These are phyloP conservation scores for Trichoderma sp. DNA, from an alignment of 2,329 filamentous ascomycete genomes.

Conservation along the genomic window DNA sequence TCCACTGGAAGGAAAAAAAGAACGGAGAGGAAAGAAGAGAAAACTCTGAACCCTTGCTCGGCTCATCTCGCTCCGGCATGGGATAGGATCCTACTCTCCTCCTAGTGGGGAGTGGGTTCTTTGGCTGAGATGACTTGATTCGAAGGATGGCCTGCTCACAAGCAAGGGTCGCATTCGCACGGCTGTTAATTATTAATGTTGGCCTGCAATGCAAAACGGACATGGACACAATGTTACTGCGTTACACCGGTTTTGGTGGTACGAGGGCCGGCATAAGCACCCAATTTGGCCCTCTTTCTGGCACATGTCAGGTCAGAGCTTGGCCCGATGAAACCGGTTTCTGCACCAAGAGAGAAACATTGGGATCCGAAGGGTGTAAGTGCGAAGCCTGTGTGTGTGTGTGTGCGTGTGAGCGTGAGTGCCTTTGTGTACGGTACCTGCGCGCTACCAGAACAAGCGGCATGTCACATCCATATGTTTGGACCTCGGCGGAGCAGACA, in stretches of 20 bases:
- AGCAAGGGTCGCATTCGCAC: neutral
- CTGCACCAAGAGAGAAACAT: neutral
- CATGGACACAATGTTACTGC: neutral
- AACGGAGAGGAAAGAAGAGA: neutral
- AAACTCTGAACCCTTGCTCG: neutral
- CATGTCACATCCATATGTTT: neutral
- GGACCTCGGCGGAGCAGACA: neutral
- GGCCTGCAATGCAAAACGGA: neutral
- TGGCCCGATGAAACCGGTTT: neutral
- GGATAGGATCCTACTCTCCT: conserved; percentile 5
- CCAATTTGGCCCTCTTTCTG: neutral
- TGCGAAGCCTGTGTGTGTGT: neutral
- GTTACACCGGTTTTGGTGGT: neutral
- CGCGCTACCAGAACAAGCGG: neutral
- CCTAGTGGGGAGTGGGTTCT: neutral
- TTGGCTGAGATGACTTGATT: neutral
- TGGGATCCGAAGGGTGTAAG: neutral
- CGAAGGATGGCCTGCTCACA: neutral
- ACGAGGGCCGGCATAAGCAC: conserved; percentile 4
- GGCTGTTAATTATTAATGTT: neutral
- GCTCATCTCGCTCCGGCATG: conserved; percentile 5
- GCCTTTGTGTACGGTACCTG: neutral
- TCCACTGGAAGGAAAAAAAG: neutral
- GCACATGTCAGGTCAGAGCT: neutral
- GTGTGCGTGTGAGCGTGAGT: neutral